A percentile compares a stretch with the other conserved stretches of the same genome.
phyloP scores from a whole-genome alignment of 768 basidiomycete genomes.

The Coprinellus aureogranulatus region DNA sequence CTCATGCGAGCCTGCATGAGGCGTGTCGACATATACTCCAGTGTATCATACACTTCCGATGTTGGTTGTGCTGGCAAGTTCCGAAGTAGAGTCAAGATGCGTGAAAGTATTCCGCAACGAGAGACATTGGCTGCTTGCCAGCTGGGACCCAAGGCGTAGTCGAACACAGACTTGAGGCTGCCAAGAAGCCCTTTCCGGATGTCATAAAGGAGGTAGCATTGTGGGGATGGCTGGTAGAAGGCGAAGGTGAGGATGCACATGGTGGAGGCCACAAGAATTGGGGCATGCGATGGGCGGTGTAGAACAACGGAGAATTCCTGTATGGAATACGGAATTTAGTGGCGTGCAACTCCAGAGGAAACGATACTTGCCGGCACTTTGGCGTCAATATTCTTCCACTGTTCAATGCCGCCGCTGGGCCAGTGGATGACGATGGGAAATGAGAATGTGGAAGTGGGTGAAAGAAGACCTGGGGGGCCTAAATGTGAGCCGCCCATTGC shows the following conservation, averaged over 20 bases:
- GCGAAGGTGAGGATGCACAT: background rate
- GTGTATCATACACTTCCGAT: background rate
- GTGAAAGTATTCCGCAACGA: background rate
- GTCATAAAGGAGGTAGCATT: background rate
- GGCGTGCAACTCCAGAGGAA: too few relatives aligned
- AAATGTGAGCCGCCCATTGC: too few relatives aligned
- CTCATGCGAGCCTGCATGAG: background rate
- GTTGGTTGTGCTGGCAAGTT: background rate
- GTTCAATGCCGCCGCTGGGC: background rate
- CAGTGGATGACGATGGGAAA: background rate
- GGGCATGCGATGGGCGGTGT: background rate
- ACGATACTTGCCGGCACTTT: background rate
- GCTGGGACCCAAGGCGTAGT: constrained; percentile 15
- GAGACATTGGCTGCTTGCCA: constrained; percentile 11
- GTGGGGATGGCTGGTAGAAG: background rate
- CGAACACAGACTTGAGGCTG: background rate
- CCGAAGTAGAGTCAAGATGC: background rate
- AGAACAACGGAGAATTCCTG: background rate
- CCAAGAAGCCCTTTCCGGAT: background rate
- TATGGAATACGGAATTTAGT: too few relatives aligned
- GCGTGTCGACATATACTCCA: background rate
- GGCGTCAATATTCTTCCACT: background rate
- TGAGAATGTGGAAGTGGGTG: background rate
- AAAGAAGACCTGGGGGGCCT: background rate
- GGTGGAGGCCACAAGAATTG: background rate